These are phyloP conservation scores for Sporisorium scitamineum DNA, from an alignment of 1,284 basidiomycete genomes.

Conservation along the genomic window DNA sequence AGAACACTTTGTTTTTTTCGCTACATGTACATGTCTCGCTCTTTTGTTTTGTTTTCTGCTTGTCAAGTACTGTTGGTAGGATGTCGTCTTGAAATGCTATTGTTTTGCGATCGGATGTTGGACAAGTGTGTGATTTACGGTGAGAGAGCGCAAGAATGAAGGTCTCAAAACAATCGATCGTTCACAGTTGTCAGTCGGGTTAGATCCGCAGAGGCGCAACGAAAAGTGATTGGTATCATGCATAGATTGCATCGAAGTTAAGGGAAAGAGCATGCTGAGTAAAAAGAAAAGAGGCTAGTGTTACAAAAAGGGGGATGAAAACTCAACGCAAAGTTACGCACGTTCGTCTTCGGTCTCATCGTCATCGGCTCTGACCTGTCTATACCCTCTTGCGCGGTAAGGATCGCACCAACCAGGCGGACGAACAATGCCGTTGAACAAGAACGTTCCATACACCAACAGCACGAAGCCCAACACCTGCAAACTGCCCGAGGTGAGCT, in stretches of 20 bases:
- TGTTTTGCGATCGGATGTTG: background rate
- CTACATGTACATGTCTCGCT: background rate
- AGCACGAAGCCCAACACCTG: constrained; percentile 90
- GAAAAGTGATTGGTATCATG: no score
- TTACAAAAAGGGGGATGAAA: constrained; percentile 13
- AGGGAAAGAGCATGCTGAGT: no score
- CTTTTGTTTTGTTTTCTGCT: background rate
- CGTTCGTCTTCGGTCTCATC: constrained; percentile 13
- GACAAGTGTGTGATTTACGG: no score
- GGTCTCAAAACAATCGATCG: no score
- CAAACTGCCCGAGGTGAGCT: constrained; percentile 83
- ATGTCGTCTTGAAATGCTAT: constrained; percentile 6
- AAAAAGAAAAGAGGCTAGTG: no score
- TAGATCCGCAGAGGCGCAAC: no score
- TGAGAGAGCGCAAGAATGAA: no score
- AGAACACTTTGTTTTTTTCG: background rate
- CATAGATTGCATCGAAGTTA: no score
- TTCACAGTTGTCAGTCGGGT: no score
- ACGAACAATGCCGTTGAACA: constrained; percentile 66
- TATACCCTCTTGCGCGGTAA: constrained; percentile 11
- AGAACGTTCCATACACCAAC: constrained; percentile 79
- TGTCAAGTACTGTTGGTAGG: constrained; percentile 1
- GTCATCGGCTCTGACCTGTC: constrained; percentile 12
- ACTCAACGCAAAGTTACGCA: background rate
- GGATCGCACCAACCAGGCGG: constrained; percentile 51